These are phyloP conservation scores for Yamadazyma membranifaciens DNA, from an alignment of 1,139 yeast genomes.

Conservation along the genomic window DNA sequence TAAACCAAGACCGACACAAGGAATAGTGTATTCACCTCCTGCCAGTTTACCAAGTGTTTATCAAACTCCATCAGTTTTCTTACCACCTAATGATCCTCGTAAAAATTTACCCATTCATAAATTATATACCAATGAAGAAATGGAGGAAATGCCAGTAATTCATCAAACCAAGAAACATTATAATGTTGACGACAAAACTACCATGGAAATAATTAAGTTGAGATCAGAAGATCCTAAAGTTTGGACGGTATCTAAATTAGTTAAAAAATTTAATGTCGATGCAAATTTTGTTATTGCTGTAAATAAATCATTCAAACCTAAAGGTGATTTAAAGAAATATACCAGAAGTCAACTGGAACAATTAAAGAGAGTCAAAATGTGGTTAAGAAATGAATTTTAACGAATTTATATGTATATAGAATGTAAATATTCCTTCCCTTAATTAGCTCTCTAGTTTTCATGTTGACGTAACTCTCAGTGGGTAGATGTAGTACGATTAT, in stretches of 20 bases:
- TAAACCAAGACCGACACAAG: slow-evolving; percentile 40
- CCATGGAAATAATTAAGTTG: slow-evolving; percentile 58
- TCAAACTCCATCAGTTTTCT: slow-evolving; percentile 68
- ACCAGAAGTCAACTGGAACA: slow-evolving; percentile 50
- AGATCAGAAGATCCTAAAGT: slow-evolving; percentile 60
- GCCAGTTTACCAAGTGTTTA: slow-evolving; percentile 28
- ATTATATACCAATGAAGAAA: slow-evolving; percentile 35
- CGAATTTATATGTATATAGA: slow-evolving; percentile 3
- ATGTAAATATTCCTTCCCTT: background rate
- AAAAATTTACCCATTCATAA: slow-evolving; percentile 29
- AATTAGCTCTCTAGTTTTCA: background rate
- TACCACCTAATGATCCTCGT: slow-evolving; percentile 66
- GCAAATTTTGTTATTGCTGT: slow-evolving; percentile 19
- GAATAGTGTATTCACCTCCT: slow-evolving; percentile 42
- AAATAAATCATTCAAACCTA: slow-evolving; percentile 14
- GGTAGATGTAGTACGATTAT: no score
- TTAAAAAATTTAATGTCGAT: slow-evolving; percentile 51
- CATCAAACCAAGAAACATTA: slow-evolving; percentile 50
- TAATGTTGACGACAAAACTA: slow-evolving; percentile 59
- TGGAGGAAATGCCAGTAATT: slow-evolving; percentile 55
- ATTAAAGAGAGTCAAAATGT: slow-evolving; percentile 53
- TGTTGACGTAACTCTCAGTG: no score
- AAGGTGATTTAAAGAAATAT: slow-evolving; percentile 11
- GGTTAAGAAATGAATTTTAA: slow-evolving; percentile 59
- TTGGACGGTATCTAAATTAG: slow-evolving; percentile 70